phyloP scores from a whole-genome alignment of 768 basidiomycete species.

The Lentinula raphanica region DNA sequence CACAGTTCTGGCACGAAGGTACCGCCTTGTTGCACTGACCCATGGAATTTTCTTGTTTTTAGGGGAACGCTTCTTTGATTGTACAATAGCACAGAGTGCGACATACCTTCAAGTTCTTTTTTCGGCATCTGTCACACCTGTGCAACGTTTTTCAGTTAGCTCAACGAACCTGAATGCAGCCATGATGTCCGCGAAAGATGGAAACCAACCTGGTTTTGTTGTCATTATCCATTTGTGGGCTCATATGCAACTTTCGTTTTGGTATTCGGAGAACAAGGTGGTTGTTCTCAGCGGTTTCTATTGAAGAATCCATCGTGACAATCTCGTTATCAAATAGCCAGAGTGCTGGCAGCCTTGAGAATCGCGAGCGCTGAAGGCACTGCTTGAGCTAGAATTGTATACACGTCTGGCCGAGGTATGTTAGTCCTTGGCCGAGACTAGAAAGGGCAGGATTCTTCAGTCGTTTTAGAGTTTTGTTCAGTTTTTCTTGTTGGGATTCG shows the following conservation, averaged over 20 bases:
- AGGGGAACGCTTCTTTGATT: slow-evolving; percentile 7
- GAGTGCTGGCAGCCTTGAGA: not conserved
- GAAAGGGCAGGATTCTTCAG: not conserved
- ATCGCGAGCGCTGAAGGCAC: not conserved
- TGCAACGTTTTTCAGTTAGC: not conserved
- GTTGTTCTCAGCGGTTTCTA: slow-evolving; percentile 4
- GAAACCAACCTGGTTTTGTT: not conserved
- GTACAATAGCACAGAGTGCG: not conserved
- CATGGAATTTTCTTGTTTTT: not conserved
- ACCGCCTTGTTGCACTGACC: slow-evolving; percentile 6
- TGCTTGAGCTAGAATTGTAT: not conserved
- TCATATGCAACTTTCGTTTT: slow-evolving; percentile 1
- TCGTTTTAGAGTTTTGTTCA: not conserved
- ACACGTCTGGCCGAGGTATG: not conserved
- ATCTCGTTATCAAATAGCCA: slow-evolving; percentile 6
- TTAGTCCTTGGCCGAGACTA: not conserved
- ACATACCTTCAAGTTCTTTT: slow-evolving; percentile 6
- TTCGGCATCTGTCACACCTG: slow-evolving; percentile 7
- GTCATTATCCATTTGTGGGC: not conserved
- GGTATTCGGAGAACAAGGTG: slow-evolving; percentile 6
- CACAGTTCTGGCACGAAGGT: slow-evolving; percentile 3
- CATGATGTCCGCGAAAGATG: not conserved
- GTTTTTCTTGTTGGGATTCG: not conserved
- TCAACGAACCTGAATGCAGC: not conserved
- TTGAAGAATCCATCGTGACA: slow-evolving; percentile 7